phyloP scores from a whole-genome alignment of 2,329 filamentous ascomycete species.

The Sporothrix brasiliensis region DNA sequence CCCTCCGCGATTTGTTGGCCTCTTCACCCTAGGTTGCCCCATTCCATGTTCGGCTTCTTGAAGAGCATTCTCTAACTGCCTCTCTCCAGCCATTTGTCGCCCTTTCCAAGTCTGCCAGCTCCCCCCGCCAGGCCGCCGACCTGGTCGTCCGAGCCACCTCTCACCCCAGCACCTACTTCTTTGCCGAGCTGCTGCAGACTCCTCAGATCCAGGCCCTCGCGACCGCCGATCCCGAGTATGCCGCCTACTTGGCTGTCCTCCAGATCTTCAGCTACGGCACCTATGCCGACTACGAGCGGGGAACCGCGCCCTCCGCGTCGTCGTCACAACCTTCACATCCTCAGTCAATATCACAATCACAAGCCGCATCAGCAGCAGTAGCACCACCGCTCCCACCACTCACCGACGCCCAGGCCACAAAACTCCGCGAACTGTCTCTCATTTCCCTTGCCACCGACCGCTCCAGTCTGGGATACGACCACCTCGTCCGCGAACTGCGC shows the following conservation, averaged over 20 bases:
- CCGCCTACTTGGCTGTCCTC: constrained; percentile 68
- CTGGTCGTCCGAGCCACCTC: constrained; percentile 86
- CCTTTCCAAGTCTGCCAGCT: constrained; percentile 81
- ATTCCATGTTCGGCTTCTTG: neutral
- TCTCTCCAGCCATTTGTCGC: constrained; percentile 78
- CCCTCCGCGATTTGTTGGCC: neutral
- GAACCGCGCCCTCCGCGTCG: neutral
- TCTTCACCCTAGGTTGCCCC: neutral
- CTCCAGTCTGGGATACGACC: constrained; percentile 70
- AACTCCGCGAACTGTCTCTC: constrained; percentile 88
- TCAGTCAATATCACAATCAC: neutral
- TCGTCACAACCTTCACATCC: neutral
- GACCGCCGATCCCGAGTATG: constrained; percentile 58
- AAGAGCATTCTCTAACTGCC: neutral
- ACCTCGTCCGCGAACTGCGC: constrained; percentile 67
- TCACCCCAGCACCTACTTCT: constrained; percentile 87
- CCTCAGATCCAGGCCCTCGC: constrained; percentile 76
- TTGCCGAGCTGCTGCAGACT: constrained; percentile 85
- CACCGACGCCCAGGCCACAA: constrained; percentile 71
- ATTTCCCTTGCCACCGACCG: constrained; percentile 74
- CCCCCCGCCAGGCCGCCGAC: constrained; percentile 81
- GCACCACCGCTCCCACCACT: constrained; percentile 64
- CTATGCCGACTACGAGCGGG: constrained; percentile 69
- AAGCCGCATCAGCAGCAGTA: neutral
- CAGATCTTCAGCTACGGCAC: constrained; percentile 93